A percentile compares a stretch with the other conserved stretches of the same genome.
These are phyloP conservation scores for Torulaspora delbrueckii DNA, from an alignment of 805 yeast species.

Conservation along the genomic window DNA sequence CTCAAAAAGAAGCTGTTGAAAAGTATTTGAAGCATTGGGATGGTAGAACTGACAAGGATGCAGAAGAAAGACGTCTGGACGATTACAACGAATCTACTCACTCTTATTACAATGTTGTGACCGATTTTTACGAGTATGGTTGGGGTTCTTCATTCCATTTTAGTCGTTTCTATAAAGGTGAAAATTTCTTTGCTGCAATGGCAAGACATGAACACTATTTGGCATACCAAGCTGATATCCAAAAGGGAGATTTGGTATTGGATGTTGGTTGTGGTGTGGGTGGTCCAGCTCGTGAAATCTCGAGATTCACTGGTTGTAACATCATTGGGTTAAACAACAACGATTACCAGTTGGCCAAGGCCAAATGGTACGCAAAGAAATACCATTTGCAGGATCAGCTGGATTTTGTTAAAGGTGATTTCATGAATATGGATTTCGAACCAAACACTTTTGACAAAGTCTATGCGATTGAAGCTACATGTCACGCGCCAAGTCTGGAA, in stretches of 20 bases:
- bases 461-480: constrained; percentile 97
- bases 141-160: constrained; percentile 99
- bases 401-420: constrained; percentile 91
- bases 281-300: constrained; percentile 97
- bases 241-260: constrained; percentile 76
- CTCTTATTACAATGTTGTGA: constrained; percentile 93
- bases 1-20: constrained; percentile 74
- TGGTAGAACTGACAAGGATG: constrained; percentile 69
- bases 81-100: constrained; percentile 90
- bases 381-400: constrained; percentile 66
- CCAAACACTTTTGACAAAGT: constrained; percentile 90
- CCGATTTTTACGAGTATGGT: constrained; percentile 98
- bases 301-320: constrained; percentile 81
- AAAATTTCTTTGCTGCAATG: constrained; percentile 86
- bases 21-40: constrained; percentile 98
- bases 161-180: constrained; percentile 89
- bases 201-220: constrained; percentile 97
- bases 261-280: constrained; percentile 99
- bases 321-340: constrained; percentile 92
- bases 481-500: constrained; percentile 93
- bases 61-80: constrained; percentile 66
- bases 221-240: constrained; percentile 79
- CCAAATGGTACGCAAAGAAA: constrained; percentile 69
- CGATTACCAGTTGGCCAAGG: constrained; percentile 94
- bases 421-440: constrained; percentile 98